phyloP scores from a whole-genome alignment of 140 eudicot species.

The Oenanthe javanica region DNA sequence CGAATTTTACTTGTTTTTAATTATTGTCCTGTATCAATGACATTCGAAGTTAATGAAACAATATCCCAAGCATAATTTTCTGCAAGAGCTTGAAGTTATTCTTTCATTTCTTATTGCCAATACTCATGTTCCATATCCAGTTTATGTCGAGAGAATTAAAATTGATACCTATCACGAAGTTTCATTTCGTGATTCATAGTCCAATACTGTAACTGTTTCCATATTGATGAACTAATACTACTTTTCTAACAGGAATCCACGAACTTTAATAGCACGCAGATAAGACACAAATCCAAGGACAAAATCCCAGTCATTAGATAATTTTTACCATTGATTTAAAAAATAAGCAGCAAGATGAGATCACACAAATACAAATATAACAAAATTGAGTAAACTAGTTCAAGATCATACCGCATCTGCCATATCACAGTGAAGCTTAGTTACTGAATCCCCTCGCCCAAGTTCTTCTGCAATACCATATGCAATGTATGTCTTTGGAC shows the following conservation, averaged over 20 bases:
- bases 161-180: no score
- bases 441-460: constrained; percentile 88
- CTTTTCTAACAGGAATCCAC: neutral
- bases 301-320: neutral
- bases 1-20: no score
- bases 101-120: no score
- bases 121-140: no score
- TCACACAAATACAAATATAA: neutral
- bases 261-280: neutral
- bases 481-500: constrained; percentile 91
- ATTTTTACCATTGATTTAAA: neutral
- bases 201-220: neutral
- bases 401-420: constrained; percentile 66
- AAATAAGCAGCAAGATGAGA: neutral
- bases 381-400: neutral
- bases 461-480: constrained; percentile 75
- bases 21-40: no score
- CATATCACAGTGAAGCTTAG: constrained; percentile 92
- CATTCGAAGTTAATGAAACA: no score
- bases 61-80: no score
- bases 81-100: no score
- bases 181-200: no score
- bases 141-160: no score
- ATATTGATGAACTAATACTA: neutral
- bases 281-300: neutral